A percentile compares a stretch with the other conserved stretches of the same genome.
Evolutionary conservation across 805 yeast species (phyloP).

Genomic region (Suhomyces tanzawaensis): DNA sequence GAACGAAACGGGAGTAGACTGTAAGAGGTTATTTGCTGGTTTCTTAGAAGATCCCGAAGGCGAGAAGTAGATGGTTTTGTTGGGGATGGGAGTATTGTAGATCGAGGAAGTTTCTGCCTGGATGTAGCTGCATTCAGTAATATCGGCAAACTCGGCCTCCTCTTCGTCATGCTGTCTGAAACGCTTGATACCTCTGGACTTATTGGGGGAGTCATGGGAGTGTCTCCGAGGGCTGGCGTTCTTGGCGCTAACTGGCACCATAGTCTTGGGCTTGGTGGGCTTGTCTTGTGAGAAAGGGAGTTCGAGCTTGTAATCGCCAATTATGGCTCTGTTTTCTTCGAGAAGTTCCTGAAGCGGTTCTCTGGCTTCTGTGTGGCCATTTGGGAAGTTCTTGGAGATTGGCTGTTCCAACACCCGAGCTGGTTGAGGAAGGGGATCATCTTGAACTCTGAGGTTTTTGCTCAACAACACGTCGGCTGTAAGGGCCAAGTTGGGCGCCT

Average conservation of each 20-base stretch:
- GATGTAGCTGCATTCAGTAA: constrained; percentile 3
- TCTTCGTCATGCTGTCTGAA: constrained; percentile 5
- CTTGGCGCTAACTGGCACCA: background rate
- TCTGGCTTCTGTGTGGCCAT: constrained; percentile 5
- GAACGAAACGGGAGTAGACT: constrained; percentile 27
- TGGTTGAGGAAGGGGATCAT: constrained; percentile 11
- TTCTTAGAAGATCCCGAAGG: constrained; percentile 22
- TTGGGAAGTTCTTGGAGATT: constrained; percentile 10
- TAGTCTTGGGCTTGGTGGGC: background rate
- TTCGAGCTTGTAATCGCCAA: constrained; percentile 13
- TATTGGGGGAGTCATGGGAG: background rate
- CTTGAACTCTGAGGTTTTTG: constrained; percentile 17
- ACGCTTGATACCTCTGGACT: constrained; percentile 11
- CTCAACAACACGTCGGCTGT: constrained; percentile 15
- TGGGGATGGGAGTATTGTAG: constrained; percentile 26
- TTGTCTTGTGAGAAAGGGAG: constrained; percentile 14
- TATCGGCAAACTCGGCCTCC: background rate
- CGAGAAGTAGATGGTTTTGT: constrained; percentile 27
- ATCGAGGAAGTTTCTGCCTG: constrained; percentile 12
- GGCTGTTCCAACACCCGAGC: constrained; percentile 13
- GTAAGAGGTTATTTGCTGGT: constrained; percentile 13
- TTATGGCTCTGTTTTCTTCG: constrained; percentile 13
- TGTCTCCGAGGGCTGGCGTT: background rate
- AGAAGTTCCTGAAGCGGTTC: constrained; percentile 26
- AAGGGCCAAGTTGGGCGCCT: background rate